Evolutionary conservation across 805 yeast genomes (phyloP), one percentile per base, ranked within the genome.

Genomic region (Trichomonascus vanleenenianus): DNA sequence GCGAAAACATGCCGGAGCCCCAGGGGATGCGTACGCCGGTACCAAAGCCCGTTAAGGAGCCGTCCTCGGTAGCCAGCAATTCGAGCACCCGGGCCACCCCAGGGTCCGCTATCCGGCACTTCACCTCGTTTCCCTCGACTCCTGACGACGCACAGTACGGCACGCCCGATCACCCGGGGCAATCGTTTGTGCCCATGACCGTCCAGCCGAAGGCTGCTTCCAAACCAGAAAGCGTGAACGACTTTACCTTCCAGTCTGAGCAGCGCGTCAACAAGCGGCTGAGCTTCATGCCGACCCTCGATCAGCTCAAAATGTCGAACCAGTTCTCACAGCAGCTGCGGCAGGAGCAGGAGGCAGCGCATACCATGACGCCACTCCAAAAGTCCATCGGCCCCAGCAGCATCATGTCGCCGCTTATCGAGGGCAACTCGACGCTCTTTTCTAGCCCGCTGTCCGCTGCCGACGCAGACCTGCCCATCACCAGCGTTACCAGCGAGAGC

Each of bases 211-310:
- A 39, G 11, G 47, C 43, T 11, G 32, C 41, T 38, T 39, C 34
- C 3, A 22, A 22, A 22, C 8, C 35, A n/a, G 18, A 16, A 32
- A 14, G n/a, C 14, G n/a, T 12, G 8, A 18, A 18, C 25, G 30
- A 18, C 6, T 20, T 20, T 36, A 6, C 43, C 10, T 40, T 31
- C 35, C 35, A 40, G 30, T 22, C 44, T 14, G 30, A 30, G 16
- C 14, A 31, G 27, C 14, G 32, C 12, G 31, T 42, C 33, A 42
- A 37, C 37, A 42, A 47, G 43, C 44, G 57, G 14, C 48, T 42
- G 36, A 52, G 55, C 36, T 53, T 55, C 45, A 55, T 55, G 57
- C 58, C 58, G 3, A 43, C 39, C 16, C 19, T 53, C 35, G 39
- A 35, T 2, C 49, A 53, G 30, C 47, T 54, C 34, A 44, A 48